Conservation (phyloP, 495 filamentous ascomycete genomes). For the Neurospora intermedia region DNA sequence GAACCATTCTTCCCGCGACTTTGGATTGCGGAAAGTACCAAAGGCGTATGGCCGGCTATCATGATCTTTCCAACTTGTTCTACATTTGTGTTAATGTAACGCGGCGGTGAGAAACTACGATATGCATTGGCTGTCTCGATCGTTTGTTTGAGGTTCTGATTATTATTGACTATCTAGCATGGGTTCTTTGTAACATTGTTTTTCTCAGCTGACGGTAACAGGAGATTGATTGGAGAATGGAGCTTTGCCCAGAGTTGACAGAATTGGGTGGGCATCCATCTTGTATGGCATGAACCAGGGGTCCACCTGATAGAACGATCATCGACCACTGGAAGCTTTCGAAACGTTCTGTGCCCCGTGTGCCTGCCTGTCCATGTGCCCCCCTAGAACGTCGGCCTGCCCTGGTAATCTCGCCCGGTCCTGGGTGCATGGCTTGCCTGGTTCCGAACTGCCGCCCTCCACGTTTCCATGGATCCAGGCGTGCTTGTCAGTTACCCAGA, state of each 20-base stretch:
- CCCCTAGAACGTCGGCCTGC: neutral
- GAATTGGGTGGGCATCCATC: neutral
- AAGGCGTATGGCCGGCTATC: neutral
- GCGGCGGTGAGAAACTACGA: neutral
- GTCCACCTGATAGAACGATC: neutral
- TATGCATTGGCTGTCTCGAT: neutral
- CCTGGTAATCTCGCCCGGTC: neutral
- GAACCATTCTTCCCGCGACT: neutral
- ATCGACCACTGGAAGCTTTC: neutral
- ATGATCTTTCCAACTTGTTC: neutral
- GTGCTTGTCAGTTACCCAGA: neutral
- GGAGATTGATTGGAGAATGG: neutral
- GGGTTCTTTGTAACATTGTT: neutral
- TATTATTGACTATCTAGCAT: neutral
- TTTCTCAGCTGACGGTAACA: neutral
- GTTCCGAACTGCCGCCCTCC: neutral
- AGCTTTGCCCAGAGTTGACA: neutral
- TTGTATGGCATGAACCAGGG: neutral
- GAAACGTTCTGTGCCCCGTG: neutral
- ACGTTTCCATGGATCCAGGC: neutral
- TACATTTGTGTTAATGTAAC: neutral
- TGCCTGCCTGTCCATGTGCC: neutral
- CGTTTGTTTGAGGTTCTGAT: neutral
- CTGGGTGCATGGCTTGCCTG: neutral
- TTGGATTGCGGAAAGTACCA: neutral